These are phyloP conservation scores for Hemisphaericaspora subhashii DNA, from an alignment of 1,139 yeast genomes.

Conservation along the genomic window DNA sequence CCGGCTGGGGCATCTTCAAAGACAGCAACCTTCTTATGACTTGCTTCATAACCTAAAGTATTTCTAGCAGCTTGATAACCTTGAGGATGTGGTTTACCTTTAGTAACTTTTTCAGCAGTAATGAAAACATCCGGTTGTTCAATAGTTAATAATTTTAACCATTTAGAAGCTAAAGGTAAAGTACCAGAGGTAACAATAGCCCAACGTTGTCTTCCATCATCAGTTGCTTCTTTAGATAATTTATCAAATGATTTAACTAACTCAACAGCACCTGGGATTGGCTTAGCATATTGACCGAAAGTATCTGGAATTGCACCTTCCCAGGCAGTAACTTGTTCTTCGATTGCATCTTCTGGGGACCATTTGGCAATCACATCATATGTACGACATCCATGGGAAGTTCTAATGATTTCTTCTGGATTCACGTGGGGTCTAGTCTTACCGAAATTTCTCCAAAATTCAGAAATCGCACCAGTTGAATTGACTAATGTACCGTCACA, in stretches of 20 bases:
- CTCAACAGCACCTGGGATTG: constrained; percentile 73
- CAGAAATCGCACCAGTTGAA: constrained; percentile 80
- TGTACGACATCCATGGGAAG: constrained; percentile 83
- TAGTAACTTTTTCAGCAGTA: constrained; percentile 73
- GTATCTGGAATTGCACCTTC: constrained; percentile 73
- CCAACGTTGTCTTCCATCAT: constrained; percentile 55
- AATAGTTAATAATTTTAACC: constrained; percentile 69
- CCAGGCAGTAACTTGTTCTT: constrained; percentile 63
- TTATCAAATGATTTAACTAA: constrained; percentile 56
- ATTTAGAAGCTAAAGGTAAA: constrained; percentile 69
- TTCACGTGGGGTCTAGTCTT: constrained; percentile 68
- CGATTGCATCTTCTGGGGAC: constrained; percentile 73
- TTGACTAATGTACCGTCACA: constrained; percentile 84
- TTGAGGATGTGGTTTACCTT: constrained; percentile 84
- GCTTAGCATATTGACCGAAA: constrained; percentile 68
- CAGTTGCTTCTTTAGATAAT: constrained; percentile 41
- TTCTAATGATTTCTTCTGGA: constrained; percentile 67
- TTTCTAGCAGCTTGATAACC: constrained; percentile 71
- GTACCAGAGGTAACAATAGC: constrained; percentile 88
- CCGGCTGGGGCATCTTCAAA: constrained; percentile 92
- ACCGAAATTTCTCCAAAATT: constrained; percentile 76
- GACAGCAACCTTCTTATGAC: constrained; percentile 56
- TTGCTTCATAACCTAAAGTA: constrained; percentile 52
- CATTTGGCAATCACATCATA: constrained; percentile 72
- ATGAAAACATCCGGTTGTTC: constrained; percentile 70